Conservation (phyloP, 495 filamentous ascomycete species). For the Astrocystis sublimbata region DNA sequence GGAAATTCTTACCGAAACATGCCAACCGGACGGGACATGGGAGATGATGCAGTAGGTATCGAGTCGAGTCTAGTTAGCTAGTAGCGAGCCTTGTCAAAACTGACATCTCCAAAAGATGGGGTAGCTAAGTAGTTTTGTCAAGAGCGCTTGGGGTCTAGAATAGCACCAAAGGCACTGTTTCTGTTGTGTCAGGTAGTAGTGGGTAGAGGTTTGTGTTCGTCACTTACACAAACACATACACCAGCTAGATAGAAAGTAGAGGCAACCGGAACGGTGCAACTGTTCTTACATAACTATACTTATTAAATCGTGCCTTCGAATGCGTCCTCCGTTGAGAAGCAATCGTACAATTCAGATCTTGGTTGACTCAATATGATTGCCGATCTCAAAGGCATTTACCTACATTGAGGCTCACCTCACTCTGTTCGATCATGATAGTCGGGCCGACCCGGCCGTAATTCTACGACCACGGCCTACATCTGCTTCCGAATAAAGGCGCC, state of each 20-base stretch:
- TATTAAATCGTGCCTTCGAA: no score
- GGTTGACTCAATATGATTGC: neutral
- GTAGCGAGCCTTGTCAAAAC: neutral
- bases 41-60: neutral
- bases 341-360: neutral
- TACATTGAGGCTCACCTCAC: neutral
- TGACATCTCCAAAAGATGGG: neutral
- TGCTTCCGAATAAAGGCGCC: neutral
- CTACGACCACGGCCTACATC: neutral
- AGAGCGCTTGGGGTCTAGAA: neutral
- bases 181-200: neutral
- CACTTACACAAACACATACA: no score
- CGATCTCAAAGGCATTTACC: neutral
- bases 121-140: neutral
- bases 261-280: no score
- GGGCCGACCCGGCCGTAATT: neutral
- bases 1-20: neutral
- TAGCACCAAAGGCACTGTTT: neutral
- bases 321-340: neutral
- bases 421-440: neutral
- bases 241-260: no score
- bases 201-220: neutral
- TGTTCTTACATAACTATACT: no score
- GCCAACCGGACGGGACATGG: conserved; percentile 1
- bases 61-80: no score